These are phyloP conservation scores for Podaxis pistillaris DNA, from an alignment of 768 basidiomycete species.

Conservation along the genomic window DNA sequence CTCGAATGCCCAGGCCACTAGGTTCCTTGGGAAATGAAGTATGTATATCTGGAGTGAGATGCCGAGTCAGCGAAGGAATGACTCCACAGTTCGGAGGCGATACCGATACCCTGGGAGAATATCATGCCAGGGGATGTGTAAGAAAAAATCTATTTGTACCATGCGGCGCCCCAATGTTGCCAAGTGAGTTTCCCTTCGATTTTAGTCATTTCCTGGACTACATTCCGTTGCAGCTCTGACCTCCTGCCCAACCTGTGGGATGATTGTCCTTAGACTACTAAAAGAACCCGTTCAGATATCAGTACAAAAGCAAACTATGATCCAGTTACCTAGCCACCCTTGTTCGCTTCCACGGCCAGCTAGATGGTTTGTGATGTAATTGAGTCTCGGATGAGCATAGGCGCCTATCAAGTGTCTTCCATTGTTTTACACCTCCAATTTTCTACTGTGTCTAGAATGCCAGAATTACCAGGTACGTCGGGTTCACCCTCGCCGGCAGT, in stretches of 20 bases:
- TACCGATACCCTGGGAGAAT: not conserved
- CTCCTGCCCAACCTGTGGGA: too few relatives aligned
- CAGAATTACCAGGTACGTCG: conserved; percentile 50
- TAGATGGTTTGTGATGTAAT: not conserved
- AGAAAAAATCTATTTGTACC: not conserved
- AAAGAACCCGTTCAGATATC: too few relatives aligned
- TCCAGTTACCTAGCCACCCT: not conserved
- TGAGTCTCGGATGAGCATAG: not conserved
- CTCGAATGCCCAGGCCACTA: not conserved
- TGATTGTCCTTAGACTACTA: too few relatives aligned
- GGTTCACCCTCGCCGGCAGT: not conserved
- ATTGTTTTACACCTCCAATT: not conserved
- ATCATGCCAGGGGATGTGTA: not conserved
- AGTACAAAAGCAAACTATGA: too few relatives aligned
- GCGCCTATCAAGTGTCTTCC: not conserved
- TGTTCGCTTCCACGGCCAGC: not conserved
- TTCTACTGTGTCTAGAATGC: conserved; percentile 33
- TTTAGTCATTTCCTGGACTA: not conserved
- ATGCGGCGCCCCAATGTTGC: not conserved
- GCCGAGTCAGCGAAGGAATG: not conserved
- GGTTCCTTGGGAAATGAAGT: not conserved
- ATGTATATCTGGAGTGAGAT: not conserved
- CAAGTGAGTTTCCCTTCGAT: not conserved
- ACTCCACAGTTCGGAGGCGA: not conserved
- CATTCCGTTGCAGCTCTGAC: too few relatives aligned